Base-by-base conservation (phyloP, 345 rosid genomes). In the Syzygium grande region DNA sequence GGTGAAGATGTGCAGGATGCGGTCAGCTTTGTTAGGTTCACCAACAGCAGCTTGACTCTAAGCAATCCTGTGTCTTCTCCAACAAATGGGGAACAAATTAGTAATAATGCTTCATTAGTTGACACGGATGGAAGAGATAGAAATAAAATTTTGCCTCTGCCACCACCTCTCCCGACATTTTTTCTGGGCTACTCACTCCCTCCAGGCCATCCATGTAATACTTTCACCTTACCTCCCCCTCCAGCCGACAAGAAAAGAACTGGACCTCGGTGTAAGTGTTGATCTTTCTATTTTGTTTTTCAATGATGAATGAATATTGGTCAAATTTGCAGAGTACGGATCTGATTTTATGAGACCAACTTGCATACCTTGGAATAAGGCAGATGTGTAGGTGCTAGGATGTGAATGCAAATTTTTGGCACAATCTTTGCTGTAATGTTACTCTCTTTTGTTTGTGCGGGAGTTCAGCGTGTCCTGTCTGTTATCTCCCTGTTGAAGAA, bases 401-500 rank as follows among this genome's bases (percentile, higher is more conserved):
- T 86, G 65, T 16, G 19, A 23, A 61, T 61, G 19, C 61, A 84
- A 65, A 86, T 89, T 73, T 91, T 86, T 88, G 43, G 49, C 83
- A 73, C 83, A 73, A 73, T 73, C 79, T 55, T 58, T 73, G 83
- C 9, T 38, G 83, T 73, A 38, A 73, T 73, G 83, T 19, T 73
- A 73, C 83, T 73, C 80, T 73, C 49, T 41, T 73, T 34, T 73
- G 83, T 73, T 73, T 73, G 83, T 38, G 49, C 6, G 83, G 83
- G 83, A 9, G 54, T 86, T 87, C 98, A 98, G 99, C 99, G 68
- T 98, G 99, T 92, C 98, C 98, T 4, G 99, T 98, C 23, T 98
- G 99, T 91, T 98, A 98, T 92, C 98, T 98, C 90, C 97, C 97
- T 6, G 97, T 98, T 85, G 95, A 97, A 90, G 99, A 98, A 91